Conservation (phyloP, 2,329 filamentous ascomycete genomes). For the Cladobotryum mycophilum region DNA sequence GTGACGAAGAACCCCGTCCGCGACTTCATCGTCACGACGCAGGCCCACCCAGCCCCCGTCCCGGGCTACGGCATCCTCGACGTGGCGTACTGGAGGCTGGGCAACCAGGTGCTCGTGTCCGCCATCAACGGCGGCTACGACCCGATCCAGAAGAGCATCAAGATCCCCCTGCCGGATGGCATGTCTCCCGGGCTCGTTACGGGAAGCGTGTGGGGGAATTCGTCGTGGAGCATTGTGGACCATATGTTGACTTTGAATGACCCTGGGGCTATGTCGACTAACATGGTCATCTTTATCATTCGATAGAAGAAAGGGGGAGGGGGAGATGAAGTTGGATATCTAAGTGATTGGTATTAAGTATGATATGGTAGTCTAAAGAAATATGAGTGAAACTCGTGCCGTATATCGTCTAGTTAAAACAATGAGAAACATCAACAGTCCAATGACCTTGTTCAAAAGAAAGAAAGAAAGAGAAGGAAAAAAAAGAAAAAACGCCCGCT, state of each 20-base stretch:
- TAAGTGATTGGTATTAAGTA: too few species aligned
- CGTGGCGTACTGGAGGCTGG: constrained; percentile 18
- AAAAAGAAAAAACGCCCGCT: too few species aligned
- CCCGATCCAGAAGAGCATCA: constrained; percentile 10
- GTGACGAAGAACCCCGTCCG: constrained; percentile 31
- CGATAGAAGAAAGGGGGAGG: not conserved
- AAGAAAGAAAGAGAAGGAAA: too few species aligned
- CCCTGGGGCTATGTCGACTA: constrained; percentile 18
- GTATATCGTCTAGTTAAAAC: too few species aligned
- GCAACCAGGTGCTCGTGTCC: constrained; percentile 15
- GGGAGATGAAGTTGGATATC: too few species aligned
- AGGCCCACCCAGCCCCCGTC: constrained; percentile 13
- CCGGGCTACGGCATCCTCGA: constrained; percentile 12
- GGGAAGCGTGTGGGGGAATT: constrained; percentile 15
- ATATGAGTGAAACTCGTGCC: too few species aligned
- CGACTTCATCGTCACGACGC: constrained; percentile 33
- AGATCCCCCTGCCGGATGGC: constrained; percentile 14
- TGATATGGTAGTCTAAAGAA: too few species aligned
- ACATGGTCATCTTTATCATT: constrained; percentile 16
- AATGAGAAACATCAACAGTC: too few species aligned
- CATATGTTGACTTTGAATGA: constrained; percentile 7
- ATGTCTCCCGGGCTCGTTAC: too few species aligned
- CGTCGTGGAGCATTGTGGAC: constrained; percentile 13
- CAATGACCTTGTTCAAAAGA: too few species aligned
- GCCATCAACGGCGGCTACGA: constrained; percentile 20